Evolutionary conservation across 176 grass and related monocot genomes (phyloP).

Genomic region (Avena insularis): DNA sequence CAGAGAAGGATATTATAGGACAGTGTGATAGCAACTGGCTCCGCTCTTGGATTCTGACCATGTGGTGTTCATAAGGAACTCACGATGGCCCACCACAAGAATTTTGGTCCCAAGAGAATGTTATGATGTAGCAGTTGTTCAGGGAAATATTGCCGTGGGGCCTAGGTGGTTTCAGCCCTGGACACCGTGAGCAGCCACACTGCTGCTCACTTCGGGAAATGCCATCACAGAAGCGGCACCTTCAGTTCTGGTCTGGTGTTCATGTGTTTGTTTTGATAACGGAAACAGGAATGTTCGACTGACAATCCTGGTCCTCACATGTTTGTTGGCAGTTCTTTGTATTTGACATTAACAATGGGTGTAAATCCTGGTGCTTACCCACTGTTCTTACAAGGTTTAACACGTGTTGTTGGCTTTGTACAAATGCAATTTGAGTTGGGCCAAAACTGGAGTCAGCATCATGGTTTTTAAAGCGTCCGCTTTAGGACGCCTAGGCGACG

Average conservation of each 20-base stretch:
- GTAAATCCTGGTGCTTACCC: slow-evolving; percentile 13
- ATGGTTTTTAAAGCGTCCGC: too few species aligned
- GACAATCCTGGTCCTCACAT: slow-evolving; percentile 11
- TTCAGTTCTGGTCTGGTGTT: background rate
- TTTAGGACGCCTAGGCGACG: too few species aligned
- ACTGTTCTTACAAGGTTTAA: background rate
- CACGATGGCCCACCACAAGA: background rate
- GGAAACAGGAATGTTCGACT: slow-evolving; percentile 2
- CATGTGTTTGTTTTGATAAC: slow-evolving; percentile 19
- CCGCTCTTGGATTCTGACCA: background rate
- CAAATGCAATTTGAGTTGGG: slow-evolving; percentile 6
- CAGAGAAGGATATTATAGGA: background rate
- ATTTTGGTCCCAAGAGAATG: slow-evolving; percentile 1
- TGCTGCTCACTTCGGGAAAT: background rate
- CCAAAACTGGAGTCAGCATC: slow-evolving; percentile 8
- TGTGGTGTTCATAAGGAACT: background rate
- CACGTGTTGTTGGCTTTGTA: background rate
- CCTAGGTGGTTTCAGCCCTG: background rate
- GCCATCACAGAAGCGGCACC: background rate
- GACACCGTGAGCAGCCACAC: background rate
- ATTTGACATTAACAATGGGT: background rate
- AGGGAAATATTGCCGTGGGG: background rate
- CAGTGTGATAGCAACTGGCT: background rate
- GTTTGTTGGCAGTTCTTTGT: slow-evolving; percentile 13
- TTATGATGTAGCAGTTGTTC: background rate